Percentiles rank a stretch among this genome's conserved stretches.
These are phyloP conservation scores for Ceratopteris richardii DNA, from an alignment of 75 land plant genomes.

Conservation along the genomic window DNA sequence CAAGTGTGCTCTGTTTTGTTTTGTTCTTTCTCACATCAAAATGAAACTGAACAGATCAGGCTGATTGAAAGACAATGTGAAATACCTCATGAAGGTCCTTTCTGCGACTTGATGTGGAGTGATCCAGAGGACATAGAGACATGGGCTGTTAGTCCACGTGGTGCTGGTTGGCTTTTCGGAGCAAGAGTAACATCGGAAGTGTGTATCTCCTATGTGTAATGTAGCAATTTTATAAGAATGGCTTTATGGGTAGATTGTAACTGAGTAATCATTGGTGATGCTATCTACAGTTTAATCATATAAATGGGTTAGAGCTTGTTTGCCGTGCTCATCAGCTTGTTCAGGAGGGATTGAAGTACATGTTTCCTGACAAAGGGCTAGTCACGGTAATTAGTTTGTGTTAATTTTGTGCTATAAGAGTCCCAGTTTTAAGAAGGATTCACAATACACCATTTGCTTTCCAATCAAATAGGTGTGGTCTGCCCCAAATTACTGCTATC, in stretches of 20 bases:
- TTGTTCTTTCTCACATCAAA: too few species aligned
- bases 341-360: constrained; percentile 99
- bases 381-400: constrained; percentile 53
- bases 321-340: constrained; percentile 99
- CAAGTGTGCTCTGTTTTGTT: too few species aligned
- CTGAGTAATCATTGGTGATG: too few species aligned
- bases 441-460: not conserved
- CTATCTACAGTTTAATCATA: constrained; percentile 86
- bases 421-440: not conserved
- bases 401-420: not conserved
- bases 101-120: constrained; percentile 99
- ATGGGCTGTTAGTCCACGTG: constrained; percentile 99
- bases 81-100: constrained; percentile 98
- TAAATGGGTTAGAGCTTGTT: constrained; percentile 90
- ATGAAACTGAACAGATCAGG: constrained; percentile 68
- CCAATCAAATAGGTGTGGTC: constrained; percentile 89
- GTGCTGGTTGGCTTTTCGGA: constrained; percentile 99
- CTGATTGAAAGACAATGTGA: constrained; percentile 94
- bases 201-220: not conserved
- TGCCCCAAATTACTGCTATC: constrained; percentile 98
- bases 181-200: constrained; percentile 97
- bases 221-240: not conserved
- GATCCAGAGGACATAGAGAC: constrained; percentile 99
- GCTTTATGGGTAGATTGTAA: not conserved
- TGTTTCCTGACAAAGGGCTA: constrained; percentile 97